phyloP scores from a whole-genome alignment of 108 stramenopile species.

The Pseudonitzschia pungens region DNA sequence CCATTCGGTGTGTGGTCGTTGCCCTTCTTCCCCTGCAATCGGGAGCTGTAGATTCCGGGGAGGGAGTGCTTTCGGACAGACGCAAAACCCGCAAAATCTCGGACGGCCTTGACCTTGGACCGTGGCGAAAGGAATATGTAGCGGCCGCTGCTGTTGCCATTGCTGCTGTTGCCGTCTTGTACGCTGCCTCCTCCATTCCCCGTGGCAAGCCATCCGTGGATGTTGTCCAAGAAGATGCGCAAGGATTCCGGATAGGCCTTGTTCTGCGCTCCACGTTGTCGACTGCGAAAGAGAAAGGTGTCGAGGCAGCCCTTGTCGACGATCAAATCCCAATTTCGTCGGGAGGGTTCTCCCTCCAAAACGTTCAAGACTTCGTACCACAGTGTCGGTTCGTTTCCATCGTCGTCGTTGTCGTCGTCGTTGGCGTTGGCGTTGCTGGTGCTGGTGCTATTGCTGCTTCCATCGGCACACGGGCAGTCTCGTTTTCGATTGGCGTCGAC shows the following conservation, averaged over 20 bases:
- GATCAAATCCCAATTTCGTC: conserved; percentile 47
- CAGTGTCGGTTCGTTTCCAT: background rate
- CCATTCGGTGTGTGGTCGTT: background rate
- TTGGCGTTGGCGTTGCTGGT: background rate
- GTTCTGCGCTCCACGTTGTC: conserved; percentile 50
- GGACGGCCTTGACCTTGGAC: conserved; percentile 55
- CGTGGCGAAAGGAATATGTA: conserved; percentile 72
- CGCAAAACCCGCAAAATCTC: conserved; percentile 64
- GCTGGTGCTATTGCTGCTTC: background rate
- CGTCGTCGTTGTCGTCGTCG: conserved; percentile 6
- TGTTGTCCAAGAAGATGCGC: conserved; percentile 54
- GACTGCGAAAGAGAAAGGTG: conserved; percentile 79
- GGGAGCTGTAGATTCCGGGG: conserved; percentile 7
- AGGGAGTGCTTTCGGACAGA: conserved; percentile 46
- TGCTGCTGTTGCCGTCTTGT: background rate
- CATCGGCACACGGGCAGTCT: conserved; percentile 24
- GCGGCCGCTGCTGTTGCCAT: conserved; percentile 19
- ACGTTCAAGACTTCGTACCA: conserved; percentile 56
- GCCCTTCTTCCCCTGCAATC: conserved; percentile 3
- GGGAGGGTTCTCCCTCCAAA: background rate
- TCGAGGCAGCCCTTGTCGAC: conserved; percentile 82
- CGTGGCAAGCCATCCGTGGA: conserved; percentile 38
- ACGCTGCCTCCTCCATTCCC: background rate
- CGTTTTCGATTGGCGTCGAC: conserved; percentile 44
- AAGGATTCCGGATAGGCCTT: conserved; percentile 41